Percentiles rank a stretch among this genome's conserved stretches.
Conservation (phyloP, 768 basidiomycete genomes). For the Saitozyma podzolica region DNA sequence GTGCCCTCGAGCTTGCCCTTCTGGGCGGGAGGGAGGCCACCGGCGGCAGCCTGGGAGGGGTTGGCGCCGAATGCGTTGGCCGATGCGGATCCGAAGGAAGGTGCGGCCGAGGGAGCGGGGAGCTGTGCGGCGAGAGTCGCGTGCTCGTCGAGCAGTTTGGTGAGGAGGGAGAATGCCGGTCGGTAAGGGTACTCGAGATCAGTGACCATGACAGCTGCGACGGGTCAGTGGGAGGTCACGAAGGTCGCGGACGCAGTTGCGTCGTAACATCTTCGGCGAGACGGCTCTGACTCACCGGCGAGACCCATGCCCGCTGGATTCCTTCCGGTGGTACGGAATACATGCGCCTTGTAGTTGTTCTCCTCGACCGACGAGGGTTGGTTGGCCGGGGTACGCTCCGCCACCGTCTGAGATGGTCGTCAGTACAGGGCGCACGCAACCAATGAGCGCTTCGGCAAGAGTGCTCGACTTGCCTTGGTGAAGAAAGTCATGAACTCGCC, state of each 20-base stretch:
- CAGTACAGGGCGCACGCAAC: neutral
- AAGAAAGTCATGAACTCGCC: slow-evolving; percentile 93
- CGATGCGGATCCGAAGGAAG: slow-evolving; percentile 36
- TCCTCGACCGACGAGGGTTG: slow-evolving; percentile 93
- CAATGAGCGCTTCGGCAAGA: too few relatives aligned
- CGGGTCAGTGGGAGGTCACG: neutral
- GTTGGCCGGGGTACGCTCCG: slow-evolving; percentile 79
- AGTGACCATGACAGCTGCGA: slow-evolving; percentile 80
- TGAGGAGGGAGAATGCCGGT: slow-evolving; percentile 90
- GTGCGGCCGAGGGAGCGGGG: slow-evolving; percentile 37
- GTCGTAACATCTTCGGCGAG: slow-evolving; percentile 4
- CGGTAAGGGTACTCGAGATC: slow-evolving; percentile 96
- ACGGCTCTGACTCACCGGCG: slow-evolving; percentile 62
- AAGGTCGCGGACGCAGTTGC: too few relatives aligned
- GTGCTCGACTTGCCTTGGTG: slow-evolving; percentile 56
- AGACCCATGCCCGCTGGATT: slow-evolving; percentile 57
- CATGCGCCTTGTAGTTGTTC: slow-evolving; percentile 88
- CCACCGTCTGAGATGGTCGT: slow-evolving; percentile 64
- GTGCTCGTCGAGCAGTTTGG: slow-evolving; percentile 92
- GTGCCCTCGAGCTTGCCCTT: slow-evolving; percentile 52
- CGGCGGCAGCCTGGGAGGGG: slow-evolving; percentile 47
- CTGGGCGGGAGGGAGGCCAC: slow-evolving; percentile 74
- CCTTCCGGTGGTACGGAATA: slow-evolving; percentile 83
- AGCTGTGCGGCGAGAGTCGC: slow-evolving; percentile 63
- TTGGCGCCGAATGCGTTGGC: slow-evolving; percentile 39